Conservation (phyloP, 2,329 filamentous ascomycete species). For the Fusarium secorum region DNA sequence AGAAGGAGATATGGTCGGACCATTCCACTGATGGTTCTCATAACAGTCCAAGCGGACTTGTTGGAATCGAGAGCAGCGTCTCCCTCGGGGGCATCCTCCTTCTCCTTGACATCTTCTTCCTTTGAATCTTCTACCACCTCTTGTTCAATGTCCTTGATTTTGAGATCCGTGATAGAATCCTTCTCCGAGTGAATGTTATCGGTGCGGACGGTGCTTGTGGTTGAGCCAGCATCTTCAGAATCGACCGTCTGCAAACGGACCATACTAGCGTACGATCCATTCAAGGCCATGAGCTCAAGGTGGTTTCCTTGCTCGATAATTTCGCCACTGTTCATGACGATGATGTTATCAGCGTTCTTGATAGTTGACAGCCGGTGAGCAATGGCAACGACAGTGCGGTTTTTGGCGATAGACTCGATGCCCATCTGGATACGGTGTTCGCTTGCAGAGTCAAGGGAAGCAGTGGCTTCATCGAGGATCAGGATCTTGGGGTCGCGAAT, state of each 20-base stretch:
- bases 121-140: slow-evolving; percentile 51
- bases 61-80: slow-evolving; percentile 51
- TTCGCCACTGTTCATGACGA: slow-evolving; percentile 68
- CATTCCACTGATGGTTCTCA: slow-evolving; percentile 49
- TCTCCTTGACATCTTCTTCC: slow-evolving; percentile 44
- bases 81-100: slow-evolving; percentile 44
- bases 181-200: slow-evolving; percentile 52
- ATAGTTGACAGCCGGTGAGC: slow-evolving; percentile 70
- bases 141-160: slow-evolving; percentile 46
- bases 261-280: slow-evolving; percentile 61
- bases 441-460: slow-evolving; percentile 65
- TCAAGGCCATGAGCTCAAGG: slow-evolving; percentile 61
- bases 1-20: slow-evolving; percentile 51
- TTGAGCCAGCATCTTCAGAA: slow-evolving; percentile 43
- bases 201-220: slow-evolving; percentile 46
- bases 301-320: slow-evolving; percentile 72
- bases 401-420: slow-evolving; percentile 55
- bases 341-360: slow-evolving; percentile 70
- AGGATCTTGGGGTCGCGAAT: slow-evolving; percentile 65
- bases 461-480: slow-evolving; percentile 69
- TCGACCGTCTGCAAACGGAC: slow-evolving; percentile 55
- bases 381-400: slow-evolving; percentile 71
- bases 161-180: slow-evolving; percentile 50
- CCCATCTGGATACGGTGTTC: slow-evolving; percentile 63
- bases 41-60: slow-evolving; percentile 51